Conservation (phyloP, 768 basidiomycete species). For the Agrocybe pediades region DNA sequence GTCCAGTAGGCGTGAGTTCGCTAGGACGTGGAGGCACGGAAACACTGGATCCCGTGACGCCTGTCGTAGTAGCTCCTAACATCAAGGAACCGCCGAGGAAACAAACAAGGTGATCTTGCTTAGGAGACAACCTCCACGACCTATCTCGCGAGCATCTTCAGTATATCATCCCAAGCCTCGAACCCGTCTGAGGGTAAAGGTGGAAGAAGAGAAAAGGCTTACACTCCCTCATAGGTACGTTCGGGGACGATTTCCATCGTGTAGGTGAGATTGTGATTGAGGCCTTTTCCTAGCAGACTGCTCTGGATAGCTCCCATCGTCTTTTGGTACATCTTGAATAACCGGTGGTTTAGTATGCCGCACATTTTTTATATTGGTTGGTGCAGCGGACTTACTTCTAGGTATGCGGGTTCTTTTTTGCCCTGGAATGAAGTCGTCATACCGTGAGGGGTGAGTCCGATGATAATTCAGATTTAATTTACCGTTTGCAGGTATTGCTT, state of each 20-base stretch:
- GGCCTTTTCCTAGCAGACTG: slow-evolving; percentile 67
- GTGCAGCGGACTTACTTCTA: slow-evolving; percentile 46
- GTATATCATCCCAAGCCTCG: no score
- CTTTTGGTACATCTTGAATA: slow-evolving; percentile 77
- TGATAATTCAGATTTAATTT: not conserved
- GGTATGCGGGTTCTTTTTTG: slow-evolving; percentile 76
- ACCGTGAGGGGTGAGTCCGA: not conserved
- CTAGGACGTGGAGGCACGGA: slow-evolving; percentile 65
- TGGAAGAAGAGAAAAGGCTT: slow-evolving; percentile 2
- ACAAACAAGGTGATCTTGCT: slow-evolving; percentile 96
- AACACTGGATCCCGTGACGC: slow-evolving; percentile 46
- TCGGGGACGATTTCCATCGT: slow-evolving; percentile 83
- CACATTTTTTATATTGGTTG: not conserved
- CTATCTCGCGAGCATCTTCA: no score
- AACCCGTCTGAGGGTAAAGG: not conserved
- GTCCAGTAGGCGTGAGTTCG: slow-evolving; percentile 62
- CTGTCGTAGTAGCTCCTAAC: slow-evolving; percentile 78
- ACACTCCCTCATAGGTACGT: slow-evolving; percentile 36
- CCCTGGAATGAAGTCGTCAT: slow-evolving; percentile 49
- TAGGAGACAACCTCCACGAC: slow-evolving; percentile 70
- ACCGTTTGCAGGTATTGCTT: slow-evolving; percentile 90
- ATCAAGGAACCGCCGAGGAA: slow-evolving; percentile 93
- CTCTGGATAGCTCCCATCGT: slow-evolving; percentile 82
- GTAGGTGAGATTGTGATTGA: slow-evolving; percentile 60
- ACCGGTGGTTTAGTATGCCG: not conserved